Evolutionary conservation across 2,329 filamentous ascomycete species (phyloP).

Genomic region (Byssoonygena ceratinophila): DNA sequence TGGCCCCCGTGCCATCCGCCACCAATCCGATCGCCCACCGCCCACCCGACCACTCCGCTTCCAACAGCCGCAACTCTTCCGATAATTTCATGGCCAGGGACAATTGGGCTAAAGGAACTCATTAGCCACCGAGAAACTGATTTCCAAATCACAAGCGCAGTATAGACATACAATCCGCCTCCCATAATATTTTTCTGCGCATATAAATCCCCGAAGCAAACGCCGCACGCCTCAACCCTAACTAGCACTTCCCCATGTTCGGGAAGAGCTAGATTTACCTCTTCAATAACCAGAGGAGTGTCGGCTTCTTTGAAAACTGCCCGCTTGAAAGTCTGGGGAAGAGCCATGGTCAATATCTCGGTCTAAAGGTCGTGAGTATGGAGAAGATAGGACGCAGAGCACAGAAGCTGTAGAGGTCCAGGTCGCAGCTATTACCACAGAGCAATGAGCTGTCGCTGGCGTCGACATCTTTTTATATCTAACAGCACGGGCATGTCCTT

Average conservation of each 20-base stretch:
- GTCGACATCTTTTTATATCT: neutral
- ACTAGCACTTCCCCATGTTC: constrained; percentile 43
- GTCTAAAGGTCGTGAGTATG: too few species aligned
- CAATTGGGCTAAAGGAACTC: constrained; percentile 30
- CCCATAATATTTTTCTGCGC: constrained; percentile 42
- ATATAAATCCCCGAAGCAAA: constrained; percentile 50
- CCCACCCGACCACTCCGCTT: constrained; percentile 25
- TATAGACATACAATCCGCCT: constrained; percentile 37
- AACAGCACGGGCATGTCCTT: neutral
- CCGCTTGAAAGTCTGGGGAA: constrained; percentile 58
- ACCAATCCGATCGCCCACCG: constrained; percentile 33
- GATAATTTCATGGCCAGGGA: constrained; percentile 33
- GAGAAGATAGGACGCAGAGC: neutral
- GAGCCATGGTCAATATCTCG: constrained; percentile 6
- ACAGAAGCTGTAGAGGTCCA: neutral
- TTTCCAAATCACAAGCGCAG: neutral
- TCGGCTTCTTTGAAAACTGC: constrained; percentile 48
- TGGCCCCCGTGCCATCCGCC: constrained; percentile 36
- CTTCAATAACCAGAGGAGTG: constrained; percentile 47
- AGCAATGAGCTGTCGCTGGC: neutral
- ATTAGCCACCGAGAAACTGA: constrained; percentile 24
- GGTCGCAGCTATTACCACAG: too few species aligned
- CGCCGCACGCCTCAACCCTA: constrained; percentile 55
- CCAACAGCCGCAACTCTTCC: constrained; percentile 27
- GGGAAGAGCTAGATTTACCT: constrained; percentile 47